Base-by-base conservation (phyloP, 2,329 filamentous ascomycete species). In the Aspergillus novofumigatus region DNA sequence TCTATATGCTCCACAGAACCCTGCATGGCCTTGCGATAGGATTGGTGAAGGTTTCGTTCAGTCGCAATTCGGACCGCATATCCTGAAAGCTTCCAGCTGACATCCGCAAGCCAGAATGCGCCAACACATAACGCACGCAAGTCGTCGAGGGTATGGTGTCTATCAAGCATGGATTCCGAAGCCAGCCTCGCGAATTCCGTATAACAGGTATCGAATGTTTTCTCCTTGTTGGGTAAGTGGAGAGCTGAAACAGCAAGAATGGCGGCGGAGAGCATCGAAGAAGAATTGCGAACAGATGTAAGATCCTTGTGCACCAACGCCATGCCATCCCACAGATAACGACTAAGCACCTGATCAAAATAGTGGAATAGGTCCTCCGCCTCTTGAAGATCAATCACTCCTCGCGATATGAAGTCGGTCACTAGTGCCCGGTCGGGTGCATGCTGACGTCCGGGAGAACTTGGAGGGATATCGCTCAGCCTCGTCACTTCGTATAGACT, bases 51-150 rank as follows among this genome's bases (percentile, higher is more conserved):
- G 47, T 73, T 74, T 35, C 72, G 75, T 56, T 78, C 75, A 3
- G 74, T 78, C 6, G 77, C 74, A 59, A 76, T 75, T 8, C 74
- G 72, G 9, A 75, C 72, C 9, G 73, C 74, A 59, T 76, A 73
- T 3, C 73, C 74, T n/a, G 74, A 76, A 3, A 76, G 60, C 56
- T 75, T 81, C 79, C 69, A 79, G 72, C 60, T 80, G 17, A 83
- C 77, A 63, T 84, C 80, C 23, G 79, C 78, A 8, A 84, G 74
- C 81, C 81, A 84, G 61, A 82, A 83, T 4, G 80, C 78, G 7
- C 77, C 81, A 47, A 83, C 80, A 59, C 81, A 83, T 50, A 84
- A 68, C 2, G 80, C 81, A 32, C 80, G 76, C 53, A 84, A 71
- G 61, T 80, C 78, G 59, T 83, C 80, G 54, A 79, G 67, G 42